A percentile compares a stretch with the other conserved stretches of the same genome.
These are phyloP conservation scores for Powellomyces hirtus DNA, from an alignment of 192 early-diverging fungal species.

Conservation along the genomic window DNA sequence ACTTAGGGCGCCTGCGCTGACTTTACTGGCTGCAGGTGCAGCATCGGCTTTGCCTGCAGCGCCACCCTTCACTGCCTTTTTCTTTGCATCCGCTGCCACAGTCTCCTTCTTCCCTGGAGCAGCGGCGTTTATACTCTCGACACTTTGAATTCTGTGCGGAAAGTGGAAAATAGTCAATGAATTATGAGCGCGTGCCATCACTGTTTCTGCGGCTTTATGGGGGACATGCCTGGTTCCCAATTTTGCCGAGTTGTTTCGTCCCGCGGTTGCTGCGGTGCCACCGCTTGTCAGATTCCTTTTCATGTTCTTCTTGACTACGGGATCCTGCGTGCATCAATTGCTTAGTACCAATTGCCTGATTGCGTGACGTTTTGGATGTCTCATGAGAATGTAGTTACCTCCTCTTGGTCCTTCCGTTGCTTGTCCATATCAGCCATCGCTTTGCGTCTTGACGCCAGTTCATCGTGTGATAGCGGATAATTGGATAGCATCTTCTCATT, in stretches of 20 bases:
- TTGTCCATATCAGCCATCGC: conserved; percentile 44
- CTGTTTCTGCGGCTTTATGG: background rate
- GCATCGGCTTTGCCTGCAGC: conserved; percentile 9
- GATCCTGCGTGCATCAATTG: no score
- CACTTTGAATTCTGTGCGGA: conserved; percentile 27
- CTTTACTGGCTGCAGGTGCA: conserved; percentile 6
- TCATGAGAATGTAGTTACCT: conserved; percentile 33
- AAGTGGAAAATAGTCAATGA: background rate
- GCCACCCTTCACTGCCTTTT: conserved; percentile 13
- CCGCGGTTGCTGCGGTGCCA: conserved; percentile 2
- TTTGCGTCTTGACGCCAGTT: conserved; percentile 38
- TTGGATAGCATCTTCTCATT: conserved; percentile 48
- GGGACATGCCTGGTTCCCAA: background rate
- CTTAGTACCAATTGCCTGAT: no score
- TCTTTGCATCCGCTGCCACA: conserved; percentile 26
- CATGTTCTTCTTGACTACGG: conserved; percentile 39
- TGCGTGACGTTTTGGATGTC: background rate
- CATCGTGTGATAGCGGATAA: conserved; percentile 37
- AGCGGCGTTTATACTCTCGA: conserved; percentile 20
- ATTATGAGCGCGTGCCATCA: background rate
- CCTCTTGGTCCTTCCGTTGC: conserved; percentile 48
- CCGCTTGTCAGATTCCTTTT: conserved; percentile 6
- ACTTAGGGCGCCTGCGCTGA: conserved; percentile 24
- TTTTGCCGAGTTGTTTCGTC: conserved; percentile 25
- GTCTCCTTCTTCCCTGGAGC: conserved; percentile 12